Evolutionary conservation across 352 stramenopile genomes (phyloP).

Genomic region (Peronospora tabacina): DNA sequence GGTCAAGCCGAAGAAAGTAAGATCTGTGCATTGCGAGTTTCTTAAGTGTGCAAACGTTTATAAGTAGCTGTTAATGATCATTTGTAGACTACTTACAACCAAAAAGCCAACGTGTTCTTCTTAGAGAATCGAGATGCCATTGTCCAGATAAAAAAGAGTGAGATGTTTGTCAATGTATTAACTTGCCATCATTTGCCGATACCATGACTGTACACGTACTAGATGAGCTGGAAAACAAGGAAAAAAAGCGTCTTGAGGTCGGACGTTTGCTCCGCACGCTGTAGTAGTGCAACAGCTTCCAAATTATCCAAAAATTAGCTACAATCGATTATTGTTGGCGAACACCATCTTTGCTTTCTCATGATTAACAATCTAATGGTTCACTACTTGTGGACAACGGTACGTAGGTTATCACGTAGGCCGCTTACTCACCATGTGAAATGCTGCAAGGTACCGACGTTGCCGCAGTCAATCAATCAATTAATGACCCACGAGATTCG

Average conservation of each 20-base stretch:
- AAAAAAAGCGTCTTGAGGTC: constrained; percentile 46
- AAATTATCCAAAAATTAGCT: background rate
- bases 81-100: constrained; percentile 53
- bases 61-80: background rate
- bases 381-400: no score
- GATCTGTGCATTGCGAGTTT: background rate
- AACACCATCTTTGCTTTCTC: no score
- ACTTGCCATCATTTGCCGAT: background rate
- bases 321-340: no score
- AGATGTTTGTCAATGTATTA: constrained; percentile 2
- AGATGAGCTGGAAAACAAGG: constrained; percentile 65
- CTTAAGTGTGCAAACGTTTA: no score
- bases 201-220: background rate
- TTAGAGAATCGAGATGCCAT: constrained; percentile 59
- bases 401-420: no score
- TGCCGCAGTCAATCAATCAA: no score
- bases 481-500: background rate
- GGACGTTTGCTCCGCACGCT: constrained; percentile 41
- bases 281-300: constrained; percentile 1
- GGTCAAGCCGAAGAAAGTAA: constrained; percentile 61
- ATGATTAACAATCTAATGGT: no score
- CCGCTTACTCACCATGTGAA: no score
- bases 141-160: constrained; percentile 61
- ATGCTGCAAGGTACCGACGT: no score
- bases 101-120: constrained; percentile 70